Evolutionary conservation across 495 filamentous ascomycete species (phyloP).

Genomic region (Letharia lupina): DNA sequence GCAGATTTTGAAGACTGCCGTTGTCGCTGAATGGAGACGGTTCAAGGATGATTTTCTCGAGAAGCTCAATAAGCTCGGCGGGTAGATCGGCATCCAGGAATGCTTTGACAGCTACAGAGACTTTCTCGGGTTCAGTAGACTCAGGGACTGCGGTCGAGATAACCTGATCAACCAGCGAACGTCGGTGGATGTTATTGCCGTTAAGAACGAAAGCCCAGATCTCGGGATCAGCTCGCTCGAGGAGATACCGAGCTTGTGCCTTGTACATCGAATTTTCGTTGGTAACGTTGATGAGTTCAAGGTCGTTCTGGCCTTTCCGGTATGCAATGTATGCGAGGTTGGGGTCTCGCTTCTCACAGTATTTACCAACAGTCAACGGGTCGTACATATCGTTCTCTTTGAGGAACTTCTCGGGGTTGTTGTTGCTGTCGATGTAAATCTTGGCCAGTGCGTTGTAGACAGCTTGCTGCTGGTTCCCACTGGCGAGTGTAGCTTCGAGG

Average conservation of each 20-base stretch:
- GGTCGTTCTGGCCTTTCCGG: constrained; percentile 91
- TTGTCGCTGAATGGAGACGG: constrained; percentile 97
- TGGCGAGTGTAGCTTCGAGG: constrained; percentile 83
- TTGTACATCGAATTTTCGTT: constrained; percentile 99
- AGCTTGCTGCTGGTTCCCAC: constrained; percentile 93
- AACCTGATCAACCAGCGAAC: constrained; percentile 92
- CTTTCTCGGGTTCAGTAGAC: constrained; percentile 86
- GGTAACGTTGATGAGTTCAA: constrained; percentile 94
- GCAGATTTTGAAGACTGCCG: constrained; percentile 85
- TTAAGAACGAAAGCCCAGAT: constrained; percentile 94
- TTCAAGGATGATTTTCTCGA: constrained; percentile 99
- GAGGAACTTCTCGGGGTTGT: constrained; percentile 96
- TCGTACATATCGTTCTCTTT: constrained; percentile 98
- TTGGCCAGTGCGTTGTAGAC: constrained; percentile 98
- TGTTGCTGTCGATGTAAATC: constrained; percentile 99
- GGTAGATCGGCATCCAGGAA: constrained; percentile 88
- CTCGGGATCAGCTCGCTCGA: constrained; percentile 81
- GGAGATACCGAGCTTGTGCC: constrained; percentile 87
- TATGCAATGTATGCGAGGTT: constrained; percentile 96
- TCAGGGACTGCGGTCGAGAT: constrained; percentile 95
- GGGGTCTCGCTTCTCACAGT: constrained; percentile 97
- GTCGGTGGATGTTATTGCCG: constrained; percentile 87
- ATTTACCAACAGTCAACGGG: constrained; percentile 85
- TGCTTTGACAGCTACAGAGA: constrained; percentile 86
- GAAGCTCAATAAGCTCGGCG: constrained; percentile 87